These are phyloP conservation scores for Salvia sclarea DNA, from an alignment of 305 asterid genomes.

Conservation along the genomic window DNA sequence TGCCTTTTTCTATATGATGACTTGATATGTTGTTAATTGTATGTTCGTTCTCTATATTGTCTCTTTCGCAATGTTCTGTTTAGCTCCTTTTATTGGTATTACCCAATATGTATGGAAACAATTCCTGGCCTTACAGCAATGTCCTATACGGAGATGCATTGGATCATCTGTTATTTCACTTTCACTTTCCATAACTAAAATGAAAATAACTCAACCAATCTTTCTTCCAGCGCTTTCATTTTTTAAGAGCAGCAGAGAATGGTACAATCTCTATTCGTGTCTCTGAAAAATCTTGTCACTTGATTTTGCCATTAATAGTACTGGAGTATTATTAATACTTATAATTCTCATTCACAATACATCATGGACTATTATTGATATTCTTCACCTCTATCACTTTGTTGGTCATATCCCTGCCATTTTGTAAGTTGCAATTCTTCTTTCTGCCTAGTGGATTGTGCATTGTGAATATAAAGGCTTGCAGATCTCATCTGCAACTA, in stretches of 20 bases:
- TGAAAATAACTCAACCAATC: not conserved
- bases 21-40: not conserved
- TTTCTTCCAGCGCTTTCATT: not conserved
- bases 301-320: not conserved
- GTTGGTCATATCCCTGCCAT: conserved; percentile 16
- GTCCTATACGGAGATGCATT: not conserved
- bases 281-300: not conserved
- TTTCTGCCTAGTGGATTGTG: conserved; percentile 19
- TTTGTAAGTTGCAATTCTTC: not conserved
- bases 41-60: not conserved
- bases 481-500: conserved; percentile 44
- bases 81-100: not conserved
- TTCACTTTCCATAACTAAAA: not conserved
- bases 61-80: not conserved
- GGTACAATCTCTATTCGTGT: not conserved
- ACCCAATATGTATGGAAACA: not conserved
- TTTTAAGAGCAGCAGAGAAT: not conserved
- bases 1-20: not conserved
- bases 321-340: not conserved
- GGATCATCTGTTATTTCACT: not conserved
- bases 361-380: not conserved
- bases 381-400: not conserved
- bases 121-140: not conserved
- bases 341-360: not conserved
- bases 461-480: conserved; percentile 34